Conservation (phyloP, 768 basidiomycete genomes). For the Clitopilus hobsonii region DNA sequence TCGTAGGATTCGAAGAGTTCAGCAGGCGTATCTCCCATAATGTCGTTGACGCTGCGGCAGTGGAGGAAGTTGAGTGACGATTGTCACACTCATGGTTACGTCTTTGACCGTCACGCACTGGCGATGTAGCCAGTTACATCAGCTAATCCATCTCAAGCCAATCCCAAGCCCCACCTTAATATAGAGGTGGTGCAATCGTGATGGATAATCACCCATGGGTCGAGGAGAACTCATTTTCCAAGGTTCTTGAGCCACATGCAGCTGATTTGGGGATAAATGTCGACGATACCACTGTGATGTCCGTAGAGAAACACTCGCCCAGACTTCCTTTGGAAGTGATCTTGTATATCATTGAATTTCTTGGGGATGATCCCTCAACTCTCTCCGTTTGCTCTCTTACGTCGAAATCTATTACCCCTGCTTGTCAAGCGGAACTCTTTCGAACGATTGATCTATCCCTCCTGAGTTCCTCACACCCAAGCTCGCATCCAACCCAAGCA, state of each 20-base stretch:
- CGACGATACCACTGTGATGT: no score
- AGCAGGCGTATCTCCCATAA: slow-evolving; percentile 73
- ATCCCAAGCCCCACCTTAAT: background rate
- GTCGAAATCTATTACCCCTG: background rate
- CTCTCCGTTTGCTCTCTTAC: background rate
- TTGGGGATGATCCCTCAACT: background rate
- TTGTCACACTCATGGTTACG: background rate
- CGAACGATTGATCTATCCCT: background rate
- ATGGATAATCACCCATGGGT: no score
- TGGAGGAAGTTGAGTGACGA: background rate
- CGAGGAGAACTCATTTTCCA: no score
- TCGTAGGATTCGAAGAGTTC: slow-evolving; percentile 78
- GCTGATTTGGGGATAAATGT: no score
- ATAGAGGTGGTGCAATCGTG: background rate
- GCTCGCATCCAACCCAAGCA: no score
- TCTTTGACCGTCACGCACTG: background rate
- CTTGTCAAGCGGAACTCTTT: background rate
- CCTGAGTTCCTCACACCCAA: no score
- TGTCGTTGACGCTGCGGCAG: slow-evolving; percentile 7
- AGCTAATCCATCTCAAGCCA: background rate
- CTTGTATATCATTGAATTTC: background rate
- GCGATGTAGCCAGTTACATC: background rate
- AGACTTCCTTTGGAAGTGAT: background rate
- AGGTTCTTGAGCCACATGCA: no score
- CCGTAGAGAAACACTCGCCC: background rate